Percentiles rank a stretch among this genome's conserved stretches.
Conservation (phyloP, 495 filamentous ascomycete species). For the Hypomontagnella monticulosa region DNA sequence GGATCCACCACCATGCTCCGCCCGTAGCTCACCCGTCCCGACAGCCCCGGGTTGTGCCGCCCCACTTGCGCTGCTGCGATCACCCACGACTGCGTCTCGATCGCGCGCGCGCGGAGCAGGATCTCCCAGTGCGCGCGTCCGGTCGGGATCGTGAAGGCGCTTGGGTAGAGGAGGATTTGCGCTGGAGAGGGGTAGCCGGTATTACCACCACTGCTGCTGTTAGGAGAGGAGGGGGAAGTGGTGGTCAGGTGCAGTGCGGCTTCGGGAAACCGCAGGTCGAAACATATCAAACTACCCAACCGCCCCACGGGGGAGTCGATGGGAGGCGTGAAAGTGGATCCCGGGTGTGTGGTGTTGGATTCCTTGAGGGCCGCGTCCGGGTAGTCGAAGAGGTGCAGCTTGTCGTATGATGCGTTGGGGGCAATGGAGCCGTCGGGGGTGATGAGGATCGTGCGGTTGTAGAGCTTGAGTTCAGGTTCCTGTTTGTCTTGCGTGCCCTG, state of each 20-base stretch:
- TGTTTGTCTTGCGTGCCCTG: constrained; percentile 12
- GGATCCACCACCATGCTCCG: constrained; percentile 88
- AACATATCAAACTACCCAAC: constrained; percentile 85
- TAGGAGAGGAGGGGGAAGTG: constrained; percentile 1
- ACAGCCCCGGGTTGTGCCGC: constrained; percentile 69
- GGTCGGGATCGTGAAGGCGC: constrained; percentile 89
- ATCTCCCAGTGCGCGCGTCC: constrained; percentile 87
- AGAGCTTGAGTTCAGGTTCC: constrained; percentile 46
- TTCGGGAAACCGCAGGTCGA: constrained; percentile 91
- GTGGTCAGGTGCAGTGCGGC: constrained; percentile 72
- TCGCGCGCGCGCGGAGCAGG: constrained; percentile 80
- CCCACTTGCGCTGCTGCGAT: constrained; percentile 89
- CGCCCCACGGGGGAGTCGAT: constrained; percentile 77
- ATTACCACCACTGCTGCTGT: too few relatives aligned
- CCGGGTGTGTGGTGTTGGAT: constrained; percentile 50
- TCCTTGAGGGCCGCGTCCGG: constrained; percentile 36
- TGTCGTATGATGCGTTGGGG: constrained; percentile 57
- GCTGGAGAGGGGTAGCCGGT: not conserved
- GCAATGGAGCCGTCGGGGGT: constrained; percentile 49
- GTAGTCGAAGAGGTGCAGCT: constrained; percentile 65
- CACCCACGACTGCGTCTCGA: constrained; percentile 90
- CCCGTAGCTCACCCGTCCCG: constrained; percentile 81
- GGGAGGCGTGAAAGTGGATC: constrained; percentile 60
- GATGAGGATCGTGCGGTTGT: constrained; percentile 61
- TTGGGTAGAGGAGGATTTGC: constrained; percentile 76